These are phyloP conservation scores for Mycothermus thermophilus DNA, from an alignment of 495 filamentous ascomycete species.

Conservation along the genomic window DNA sequence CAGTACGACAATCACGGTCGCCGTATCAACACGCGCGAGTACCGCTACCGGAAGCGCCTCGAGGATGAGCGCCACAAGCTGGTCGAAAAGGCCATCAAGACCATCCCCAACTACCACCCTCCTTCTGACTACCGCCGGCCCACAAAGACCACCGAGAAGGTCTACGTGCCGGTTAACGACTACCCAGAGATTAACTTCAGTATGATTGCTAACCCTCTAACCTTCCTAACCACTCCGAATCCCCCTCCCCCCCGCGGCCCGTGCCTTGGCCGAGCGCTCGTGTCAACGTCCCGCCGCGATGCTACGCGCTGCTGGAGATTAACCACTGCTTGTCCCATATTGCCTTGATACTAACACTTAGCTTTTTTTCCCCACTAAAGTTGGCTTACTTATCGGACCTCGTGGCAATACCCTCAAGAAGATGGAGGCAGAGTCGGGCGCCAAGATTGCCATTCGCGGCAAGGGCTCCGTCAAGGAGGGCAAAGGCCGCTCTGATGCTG, in stretches of 20 bases:
- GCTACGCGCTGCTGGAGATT: conserved; percentile 19
- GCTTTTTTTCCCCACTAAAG: conserved; percentile 79
- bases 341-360: conserved; percentile 75
- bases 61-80: conserved; percentile 98
- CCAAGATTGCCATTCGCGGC: conserved; percentile 97
- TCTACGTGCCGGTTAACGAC: conserved; percentile 99
- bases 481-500: conserved; percentile 95
- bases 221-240: conserved; percentile 50
- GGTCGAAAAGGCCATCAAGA: conserved; percentile 95
- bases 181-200: conserved; percentile 99
- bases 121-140: conserved; percentile 94
- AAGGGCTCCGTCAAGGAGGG: conserved; percentile 99
- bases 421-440: conserved; percentile 93
- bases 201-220: conserved; percentile 99
- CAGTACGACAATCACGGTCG: conserved; percentile 98
- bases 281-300: conserved; percentile 15
- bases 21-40: conserved; percentile 96
- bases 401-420: conserved; percentile 99
- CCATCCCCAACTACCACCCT: conserved; percentile 95
- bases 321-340: conserved; percentile 24
- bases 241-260: conserved; percentile 18
- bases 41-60: conserved; percentile 89
- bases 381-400: conserved; percentile 98
- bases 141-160: conserved; percentile 99
- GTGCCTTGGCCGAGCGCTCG: conserved; percentile 22